A percentile compares a stretch with the other conserved stretches of the same genome.
phyloP scores from a whole-genome alignment of 164 flowering plant species.

The Annona squamosa region DNA sequence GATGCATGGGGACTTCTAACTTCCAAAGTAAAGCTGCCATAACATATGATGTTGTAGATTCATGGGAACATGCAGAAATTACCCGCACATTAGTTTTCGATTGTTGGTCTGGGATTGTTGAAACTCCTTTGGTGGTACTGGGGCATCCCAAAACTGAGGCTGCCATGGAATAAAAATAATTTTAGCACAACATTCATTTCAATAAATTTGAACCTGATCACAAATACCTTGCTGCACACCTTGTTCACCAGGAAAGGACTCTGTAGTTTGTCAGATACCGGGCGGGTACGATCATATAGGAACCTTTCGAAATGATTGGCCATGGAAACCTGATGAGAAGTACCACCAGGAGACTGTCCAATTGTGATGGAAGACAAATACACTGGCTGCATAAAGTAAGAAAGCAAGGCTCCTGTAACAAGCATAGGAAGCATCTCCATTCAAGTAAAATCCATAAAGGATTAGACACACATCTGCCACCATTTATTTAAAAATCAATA shows the following conservation, averaged over 20 bases:
- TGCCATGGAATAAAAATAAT: conserved; percentile 22
- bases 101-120: conserved; percentile 62
- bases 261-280: conserved; percentile 37
- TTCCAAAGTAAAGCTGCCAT: not conserved
- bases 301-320: conserved; percentile 39
- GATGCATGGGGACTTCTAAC: not conserved
- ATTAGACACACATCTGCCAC: not conserved
- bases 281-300: conserved; percentile 41
- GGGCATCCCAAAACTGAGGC: conserved; percentile 62
- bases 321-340: conserved; percentile 23
- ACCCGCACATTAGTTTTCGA: conserved; percentile 85
- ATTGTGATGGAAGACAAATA: conserved; percentile 75
- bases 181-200: not conserved
- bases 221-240: conserved; percentile 30
- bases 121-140: conserved; percentile 72
- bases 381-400: conserved; percentile 74
- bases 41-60: not conserved
- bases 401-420: conserved; percentile 80
- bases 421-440: conserved; percentile 7
- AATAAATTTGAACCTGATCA: not conserved
- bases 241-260: conserved; percentile 58
- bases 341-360: conserved; percentile 34
- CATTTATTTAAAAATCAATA: not conserved
- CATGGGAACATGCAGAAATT: not conserved
- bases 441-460: not conserved